Evolutionary conservation across 768 basidiomycete genomes (phyloP), one percentile per base, ranked within the genome.

Genomic region (Termitomyces sp.): DNA sequence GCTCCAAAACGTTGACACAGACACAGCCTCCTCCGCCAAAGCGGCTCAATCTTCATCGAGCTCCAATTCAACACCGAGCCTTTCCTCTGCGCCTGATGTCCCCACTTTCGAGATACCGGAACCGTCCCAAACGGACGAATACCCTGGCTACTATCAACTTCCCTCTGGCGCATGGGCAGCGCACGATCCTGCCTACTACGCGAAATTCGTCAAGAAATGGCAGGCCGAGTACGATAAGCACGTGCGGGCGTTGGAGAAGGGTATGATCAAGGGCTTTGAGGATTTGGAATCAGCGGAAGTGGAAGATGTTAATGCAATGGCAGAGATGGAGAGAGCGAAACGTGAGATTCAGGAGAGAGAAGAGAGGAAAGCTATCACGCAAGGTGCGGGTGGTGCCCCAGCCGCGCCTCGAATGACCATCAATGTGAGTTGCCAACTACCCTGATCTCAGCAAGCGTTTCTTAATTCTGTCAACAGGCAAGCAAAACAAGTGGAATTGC

Each of bases 131-230:
- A 77, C 77, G 8, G 93, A 94, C 67, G 82, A 83, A 16, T 92
- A 93, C 70, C 93, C 93, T 0, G 93, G 93, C 6, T 95, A 94
- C 74, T 93, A 94, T 65, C 85, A 87, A 56, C 79, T 89, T 20
- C 91, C 93, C 0, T 88, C 89, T 7, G 93, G 93, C 18, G 71
- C 79, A 36, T 95, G 92, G 85, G 87, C 83, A 28, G 83, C 86
- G 0, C 80, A 93, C 67, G 90, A 94, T 54, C 71, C 82, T 0
- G 78, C 68, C 36, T 91, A 89, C 70, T 94, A 89, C 65, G 78
- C 76, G 20, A 79, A 76, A 49, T 89, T 87, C 69, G 78, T 84
- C 65, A 79, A 83, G 58, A 87, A 84, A 67, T 93, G 91, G 92
- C 78, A 89, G 66, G 69, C 71, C 18, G 88, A 87, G 28, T 91